Conservation (phyloP, 1,139 yeast species). For the Candida mesenterica region DNA sequence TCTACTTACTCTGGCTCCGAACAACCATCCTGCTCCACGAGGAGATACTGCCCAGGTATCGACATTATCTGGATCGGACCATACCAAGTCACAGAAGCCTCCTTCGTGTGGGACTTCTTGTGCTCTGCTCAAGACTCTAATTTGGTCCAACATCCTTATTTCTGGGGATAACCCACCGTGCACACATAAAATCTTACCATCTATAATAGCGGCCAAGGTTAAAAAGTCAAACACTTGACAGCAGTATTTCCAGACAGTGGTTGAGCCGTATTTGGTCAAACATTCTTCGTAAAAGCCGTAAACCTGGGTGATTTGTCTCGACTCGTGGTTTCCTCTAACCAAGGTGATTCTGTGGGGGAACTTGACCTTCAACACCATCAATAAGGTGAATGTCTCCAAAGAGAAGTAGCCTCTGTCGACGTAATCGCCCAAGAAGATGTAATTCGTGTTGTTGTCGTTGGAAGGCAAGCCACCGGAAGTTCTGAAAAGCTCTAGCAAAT, state of each 20-base stretch:
- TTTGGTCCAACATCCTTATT: conserved; percentile 94
- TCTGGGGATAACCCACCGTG: conserved; percentile 99
- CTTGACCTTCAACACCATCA: conserved; percentile 86
- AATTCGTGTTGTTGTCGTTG: conserved; percentile 50
- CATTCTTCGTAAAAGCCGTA: conserved; percentile 94
- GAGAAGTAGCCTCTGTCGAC: conserved; percentile 97
- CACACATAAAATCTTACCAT: conserved; percentile 88
- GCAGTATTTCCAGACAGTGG: conserved; percentile 98
- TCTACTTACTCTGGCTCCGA: conserved; percentile 88
- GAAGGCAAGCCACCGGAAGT: conserved; percentile 91
- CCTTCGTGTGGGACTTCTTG: conserved; percentile 99
- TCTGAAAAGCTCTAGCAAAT: conserved; percentile 83
- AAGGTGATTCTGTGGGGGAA: conserved; percentile 84
- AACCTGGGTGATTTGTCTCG: conserved; percentile 93
- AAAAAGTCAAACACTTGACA: conserved; percentile 94
- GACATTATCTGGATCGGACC: conserved; percentile 98
- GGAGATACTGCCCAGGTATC: conserved; percentile 99
- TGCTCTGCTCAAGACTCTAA: conserved; percentile 91
- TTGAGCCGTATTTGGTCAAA: conserved; percentile 84
- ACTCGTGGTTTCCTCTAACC: conserved; percentile 92
- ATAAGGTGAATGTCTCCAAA: conserved; percentile 84
- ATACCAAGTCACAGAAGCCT: conserved; percentile 93
- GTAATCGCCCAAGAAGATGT: conserved; percentile 88
- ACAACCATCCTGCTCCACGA: conserved; percentile 97
- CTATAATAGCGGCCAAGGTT: conserved; percentile 91